Percentiles rank a stretch among this genome's conserved stretches.
These are phyloP conservation scores for Suillus discolor DNA, from an alignment of 768 basidiomycete species.

Conservation along the genomic window DNA sequence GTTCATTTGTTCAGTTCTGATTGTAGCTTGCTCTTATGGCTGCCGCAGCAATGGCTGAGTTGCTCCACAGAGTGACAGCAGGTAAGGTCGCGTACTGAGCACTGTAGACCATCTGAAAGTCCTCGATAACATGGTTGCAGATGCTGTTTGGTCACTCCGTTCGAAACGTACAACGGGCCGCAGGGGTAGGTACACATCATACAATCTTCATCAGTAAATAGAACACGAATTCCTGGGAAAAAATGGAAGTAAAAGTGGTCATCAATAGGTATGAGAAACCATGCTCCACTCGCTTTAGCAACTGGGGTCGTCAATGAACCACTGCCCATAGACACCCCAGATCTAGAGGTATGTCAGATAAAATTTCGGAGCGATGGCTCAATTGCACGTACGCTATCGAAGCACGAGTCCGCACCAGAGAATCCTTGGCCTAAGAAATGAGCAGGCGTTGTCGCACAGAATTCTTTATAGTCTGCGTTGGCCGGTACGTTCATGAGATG, in stretches of 20 bases:
- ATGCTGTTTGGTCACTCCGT: not conserved
- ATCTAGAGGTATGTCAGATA: not conserved
- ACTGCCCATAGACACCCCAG: conserved; percentile 16
- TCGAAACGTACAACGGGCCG: not conserved
- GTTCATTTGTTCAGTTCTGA: not conserved
- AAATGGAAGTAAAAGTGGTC: not conserved
- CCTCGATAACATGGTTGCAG: not conserved
- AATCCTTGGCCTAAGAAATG: conserved; percentile 26
- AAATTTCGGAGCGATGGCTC: not conserved
- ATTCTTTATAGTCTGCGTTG: conserved; percentile 30
- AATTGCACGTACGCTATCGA: not conserved
- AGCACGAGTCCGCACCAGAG: conserved; percentile 15
- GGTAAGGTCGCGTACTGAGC: not conserved
- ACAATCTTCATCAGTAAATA: not conserved
- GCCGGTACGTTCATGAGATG: conserved; percentile 27
- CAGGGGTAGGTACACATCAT: not conserved
- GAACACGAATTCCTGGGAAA: not conserved
- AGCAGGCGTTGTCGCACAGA: conserved; percentile 37
- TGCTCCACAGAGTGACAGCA: not conserved
- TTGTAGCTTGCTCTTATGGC: not conserved
- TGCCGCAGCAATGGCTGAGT: not conserved
- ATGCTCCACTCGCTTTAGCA: not conserved
- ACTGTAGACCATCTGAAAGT: not conserved
- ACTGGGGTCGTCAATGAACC: conserved; percentile 11
- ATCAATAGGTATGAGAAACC: too few relatives aligned